Evolutionary conservation across 1,139 yeast species (phyloP), one percentile per base, ranked within the genome.

Genomic region (Debaryomyces fabryi): DNA sequence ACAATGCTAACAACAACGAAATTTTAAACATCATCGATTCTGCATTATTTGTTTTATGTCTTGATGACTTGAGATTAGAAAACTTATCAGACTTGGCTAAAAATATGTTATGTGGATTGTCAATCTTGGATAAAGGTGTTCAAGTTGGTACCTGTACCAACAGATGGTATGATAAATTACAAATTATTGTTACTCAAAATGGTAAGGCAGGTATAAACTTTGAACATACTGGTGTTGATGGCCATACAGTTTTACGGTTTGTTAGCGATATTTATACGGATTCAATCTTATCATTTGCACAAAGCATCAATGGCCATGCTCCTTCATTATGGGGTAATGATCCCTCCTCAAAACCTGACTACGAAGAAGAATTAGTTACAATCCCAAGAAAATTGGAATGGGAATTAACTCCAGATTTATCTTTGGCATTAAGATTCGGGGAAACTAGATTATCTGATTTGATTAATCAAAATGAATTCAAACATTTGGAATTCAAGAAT

Each of bases 211-310:
- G 97, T 36, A 85, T 91, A 58, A 91, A 91, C 66, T 91, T 91
- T 64, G 97, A 91, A 64, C 97, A 91, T 63, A 91, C 97, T 0
- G 97, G 97, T 59, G 96, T 91, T 32, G 97, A 91, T 69, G 97
- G 97, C 48, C 97, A 91, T 65, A 91, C 97, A 0, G 96, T 91
- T 6, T 72, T 91, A 58, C 72, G 97, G 53, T 87, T 88, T 71
- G 96, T 90, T 13, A 83, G 91, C 39, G 97, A 91, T 65, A 88
- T 91, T 47, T 91, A 90, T 64, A 91, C 97, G 0, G 97, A 91
- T 65, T 86, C 96, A 1, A 89, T 91, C 48, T 73, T 91, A 53
- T 80, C 93, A 42, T 91, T 90, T 75, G 97, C 97, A 10, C 85
- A 82, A 61, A 79, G 88, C 21, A 90, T 91, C 59, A 89, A 91